phyloP scores from a whole-genome alignment of 2,329 filamentous ascomycete genomes.

The Epichloe gansuensis region DNA sequence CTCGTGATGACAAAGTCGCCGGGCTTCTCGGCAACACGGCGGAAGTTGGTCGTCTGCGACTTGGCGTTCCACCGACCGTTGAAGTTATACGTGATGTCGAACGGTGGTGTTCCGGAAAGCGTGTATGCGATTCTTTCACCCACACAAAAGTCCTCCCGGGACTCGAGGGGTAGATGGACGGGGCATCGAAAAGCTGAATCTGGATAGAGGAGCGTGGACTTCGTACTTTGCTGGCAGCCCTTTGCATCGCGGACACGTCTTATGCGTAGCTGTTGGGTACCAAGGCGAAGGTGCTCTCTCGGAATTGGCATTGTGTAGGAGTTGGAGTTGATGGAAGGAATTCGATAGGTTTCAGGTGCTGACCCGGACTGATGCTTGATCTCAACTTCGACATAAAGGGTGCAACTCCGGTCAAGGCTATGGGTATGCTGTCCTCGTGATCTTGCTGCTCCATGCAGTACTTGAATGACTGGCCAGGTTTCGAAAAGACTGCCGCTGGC shows the following conservation, averaged over 20 bases:
- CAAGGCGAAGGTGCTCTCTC: conserved; percentile 70
- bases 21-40: conserved; percentile 81
- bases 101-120: conserved; percentile 80
- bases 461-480: conserved; percentile 86
- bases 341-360: conserved; percentile 67
- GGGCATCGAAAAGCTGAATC: conserved; percentile 85
- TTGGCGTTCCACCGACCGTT: conserved; percentile 71
- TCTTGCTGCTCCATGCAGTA: conserved; percentile 80
- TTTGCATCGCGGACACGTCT: conserved; percentile 79
- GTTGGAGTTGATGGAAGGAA: conserved; percentile 66
- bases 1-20: conserved; percentile 81
- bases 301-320: conserved; percentile 75
- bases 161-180: conserved; percentile 77
- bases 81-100: conserved; percentile 88
- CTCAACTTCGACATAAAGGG: conserved; percentile 81
- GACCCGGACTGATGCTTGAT: conserved; percentile 82
- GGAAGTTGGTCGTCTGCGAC: conserved; percentile 71
- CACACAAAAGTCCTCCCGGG: conserved; percentile 81
- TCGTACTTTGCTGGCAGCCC: conserved; percentile 72
- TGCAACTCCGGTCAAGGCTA: conserved; percentile 68
- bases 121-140: conserved; percentile 90
- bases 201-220: conserved; percentile 61
- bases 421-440: conserved; percentile 76
- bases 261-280: conserved; percentile 81
- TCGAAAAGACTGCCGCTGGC: conserved; percentile 69